These are phyloP conservation scores for Microbotryomycetes sp. DNA, from an alignment of 1,284 basidiomycete species.

Conservation along the genomic window DNA sequence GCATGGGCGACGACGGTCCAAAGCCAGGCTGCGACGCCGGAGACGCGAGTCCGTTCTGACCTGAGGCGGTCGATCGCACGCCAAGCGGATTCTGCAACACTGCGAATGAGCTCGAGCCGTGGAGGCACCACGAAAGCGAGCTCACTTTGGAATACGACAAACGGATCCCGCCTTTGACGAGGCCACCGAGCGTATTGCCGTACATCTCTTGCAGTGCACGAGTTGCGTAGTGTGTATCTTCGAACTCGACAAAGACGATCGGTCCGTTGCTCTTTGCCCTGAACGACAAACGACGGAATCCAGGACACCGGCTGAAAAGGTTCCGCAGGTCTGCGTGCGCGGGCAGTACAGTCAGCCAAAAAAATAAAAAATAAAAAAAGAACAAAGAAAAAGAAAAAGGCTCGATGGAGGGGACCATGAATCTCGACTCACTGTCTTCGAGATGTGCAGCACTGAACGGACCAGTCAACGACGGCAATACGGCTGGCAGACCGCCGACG, in stretches of 20 bases:
- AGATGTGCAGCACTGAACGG: constrained; percentile 29
- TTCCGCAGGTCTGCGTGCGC: constrained; percentile 75
- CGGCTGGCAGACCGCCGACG: constrained; percentile 74
- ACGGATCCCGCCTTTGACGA: constrained; percentile 91
- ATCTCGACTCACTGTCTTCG: constrained; percentile 25
- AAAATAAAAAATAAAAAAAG: background rate
- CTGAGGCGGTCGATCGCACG: constrained; percentile 9
- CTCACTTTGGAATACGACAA: constrained; percentile 78
- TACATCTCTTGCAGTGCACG: constrained; percentile 81
- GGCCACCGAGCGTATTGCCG: constrained; percentile 78
- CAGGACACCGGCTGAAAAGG: constrained; percentile 67
- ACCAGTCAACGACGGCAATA: constrained; percentile 27
- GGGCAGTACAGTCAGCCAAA: constrained; percentile 31
- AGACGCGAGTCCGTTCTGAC: background rate
- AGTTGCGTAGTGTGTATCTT: constrained; percentile 76
- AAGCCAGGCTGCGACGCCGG: background rate
- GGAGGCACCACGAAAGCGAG: background rate
- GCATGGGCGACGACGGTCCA: background rate
- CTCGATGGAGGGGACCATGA: too few relatives aligned
- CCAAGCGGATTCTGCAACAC: constrained; percentile 31
- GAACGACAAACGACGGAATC: constrained; percentile 87
- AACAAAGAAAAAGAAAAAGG: background rate
- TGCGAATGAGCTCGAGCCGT: too few relatives aligned
- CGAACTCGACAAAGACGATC: constrained; percentile 56
- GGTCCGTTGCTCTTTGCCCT: constrained; percentile 59